phyloP scores from a whole-genome alignment of 2,329 filamentous ascomycete genomes.

The Ophiostoma piceae region DNA sequence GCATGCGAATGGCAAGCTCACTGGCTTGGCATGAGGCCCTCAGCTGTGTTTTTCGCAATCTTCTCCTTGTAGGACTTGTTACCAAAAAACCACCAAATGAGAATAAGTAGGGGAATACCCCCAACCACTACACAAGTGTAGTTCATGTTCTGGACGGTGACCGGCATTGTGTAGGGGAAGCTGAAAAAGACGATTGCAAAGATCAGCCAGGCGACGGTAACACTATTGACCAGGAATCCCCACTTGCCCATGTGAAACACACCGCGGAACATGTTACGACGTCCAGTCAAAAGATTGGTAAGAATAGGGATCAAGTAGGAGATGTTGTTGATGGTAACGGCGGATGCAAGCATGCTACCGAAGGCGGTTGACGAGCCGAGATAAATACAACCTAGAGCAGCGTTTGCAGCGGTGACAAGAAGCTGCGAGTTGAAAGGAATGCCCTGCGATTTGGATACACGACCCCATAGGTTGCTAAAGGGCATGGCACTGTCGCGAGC shows the following conservation, averaged over 20 bases:
- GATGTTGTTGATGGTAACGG: slow-evolving; percentile 11
- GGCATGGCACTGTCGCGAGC: slow-evolving; percentile 10
- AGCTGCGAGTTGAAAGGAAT: slow-evolving; percentile 14
- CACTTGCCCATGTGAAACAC: slow-evolving; percentile 12
- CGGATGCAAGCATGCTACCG: slow-evolving; percentile 5
- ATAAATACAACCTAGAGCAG: slow-evolving; percentile 1
- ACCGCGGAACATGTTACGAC: slow-evolving; percentile 10
- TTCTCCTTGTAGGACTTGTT: slow-evolving; percentile 12
- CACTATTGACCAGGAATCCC: background rate
- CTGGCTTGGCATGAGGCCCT: background rate
- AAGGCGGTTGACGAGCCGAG: slow-evolving; percentile 10
- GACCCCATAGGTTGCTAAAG: slow-evolving; percentile 10
- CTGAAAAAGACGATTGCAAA: slow-evolving; percentile 12
- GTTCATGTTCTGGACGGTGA: slow-evolving; percentile 11
- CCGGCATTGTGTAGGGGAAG: slow-evolving; percentile 8
- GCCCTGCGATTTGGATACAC: background rate
- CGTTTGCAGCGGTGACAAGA: slow-evolving; percentile 6
- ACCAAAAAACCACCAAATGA: slow-evolving; percentile 6
- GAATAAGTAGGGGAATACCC: background rate
- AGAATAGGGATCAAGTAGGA: slow-evolving; percentile 5
- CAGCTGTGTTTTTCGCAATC: background rate
- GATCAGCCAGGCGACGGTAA: background rate
- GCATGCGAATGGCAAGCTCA: background rate
- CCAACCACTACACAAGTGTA: slow-evolving; percentile 10
- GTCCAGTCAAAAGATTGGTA: slow-evolving; percentile 3